Percentiles rank a stretch among this genome's conserved stretches.
Evolutionary conservation across 2,329 filamentous ascomycete genomes (phyloP).

Genomic region (Aspergillus pseudoterreus): DNA sequence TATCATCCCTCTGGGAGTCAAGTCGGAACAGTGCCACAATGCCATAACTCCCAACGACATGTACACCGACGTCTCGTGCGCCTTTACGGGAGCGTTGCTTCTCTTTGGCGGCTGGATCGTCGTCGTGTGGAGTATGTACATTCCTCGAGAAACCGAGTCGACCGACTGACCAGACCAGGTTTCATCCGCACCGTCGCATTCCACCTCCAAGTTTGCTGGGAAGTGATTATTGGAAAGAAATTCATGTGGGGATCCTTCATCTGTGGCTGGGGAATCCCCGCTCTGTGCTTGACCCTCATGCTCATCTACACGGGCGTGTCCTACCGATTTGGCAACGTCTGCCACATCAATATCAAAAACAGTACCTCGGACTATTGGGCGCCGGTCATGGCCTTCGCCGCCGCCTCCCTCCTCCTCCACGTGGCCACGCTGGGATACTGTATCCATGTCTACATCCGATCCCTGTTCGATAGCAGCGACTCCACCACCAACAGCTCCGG

Average conservation of each 20-base stretch:
- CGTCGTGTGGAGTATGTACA: conserved; percentile 68
- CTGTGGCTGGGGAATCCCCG: conserved; percentile 79
- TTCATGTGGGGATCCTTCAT: conserved; percentile 86
- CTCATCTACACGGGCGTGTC: conserved; percentile 87
- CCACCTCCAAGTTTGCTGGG: conserved; percentile 98
- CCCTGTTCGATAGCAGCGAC: conserved; percentile 69
- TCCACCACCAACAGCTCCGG: conserved; percentile 64
- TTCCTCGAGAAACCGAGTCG: background rate
- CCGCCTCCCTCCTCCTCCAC: conserved; percentile 72
- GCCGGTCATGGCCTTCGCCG: conserved; percentile 75
- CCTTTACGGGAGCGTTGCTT: conserved; percentile 80
- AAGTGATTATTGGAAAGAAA: conserved; percentile 77
- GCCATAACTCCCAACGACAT: conserved; percentile 92
- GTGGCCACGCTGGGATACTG: conserved; percentile 86
- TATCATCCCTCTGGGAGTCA: conserved; percentile 76
- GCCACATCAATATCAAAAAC: conserved; percentile 88
- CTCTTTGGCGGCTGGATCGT: conserved; percentile 81
- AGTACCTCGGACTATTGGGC: conserved; percentile 87
- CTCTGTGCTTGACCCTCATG: conserved; percentile 69
- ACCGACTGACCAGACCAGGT: conserved; percentile 40
- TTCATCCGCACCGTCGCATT: conserved; percentile 87
- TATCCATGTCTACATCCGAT: conserved; percentile 87
- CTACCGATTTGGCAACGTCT: conserved; percentile 86
- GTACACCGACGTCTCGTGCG: conserved; percentile 75
- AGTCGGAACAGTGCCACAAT: conserved; percentile 80